Percentiles rank a stretch among this genome's conserved stretches.
Evolutionary conservation across 163 green algal species (phyloP).

Genomic region (Volvox carteri): DNA sequence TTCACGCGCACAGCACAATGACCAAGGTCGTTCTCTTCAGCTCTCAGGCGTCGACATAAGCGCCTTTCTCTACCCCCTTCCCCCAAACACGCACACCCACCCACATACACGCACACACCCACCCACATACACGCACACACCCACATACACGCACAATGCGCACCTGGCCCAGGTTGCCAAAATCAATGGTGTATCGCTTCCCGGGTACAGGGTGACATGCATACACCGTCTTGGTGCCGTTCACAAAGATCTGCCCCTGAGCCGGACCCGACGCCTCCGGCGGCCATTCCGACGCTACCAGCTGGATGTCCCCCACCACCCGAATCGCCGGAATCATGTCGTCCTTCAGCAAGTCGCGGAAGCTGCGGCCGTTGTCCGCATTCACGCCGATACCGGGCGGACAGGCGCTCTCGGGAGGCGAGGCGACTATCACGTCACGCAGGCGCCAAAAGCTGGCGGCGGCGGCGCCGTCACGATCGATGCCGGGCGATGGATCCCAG

Average conservation of each 20-base stretch:
- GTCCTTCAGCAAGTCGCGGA: conserved; percentile 46
- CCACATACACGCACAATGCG: too few species aligned
- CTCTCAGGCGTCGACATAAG: too few species aligned
- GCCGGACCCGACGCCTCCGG: conserved; percentile 7
- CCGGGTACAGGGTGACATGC: conserved; percentile 52
- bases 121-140: too few species aligned
- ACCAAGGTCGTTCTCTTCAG: too few species aligned
- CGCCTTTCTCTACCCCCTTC: too few species aligned
- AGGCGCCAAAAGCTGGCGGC: conserved; percentile 25
- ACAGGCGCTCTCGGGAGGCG: too few species aligned
- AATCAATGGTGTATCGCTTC: conserved; percentile 38
- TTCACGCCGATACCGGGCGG: too few species aligned
- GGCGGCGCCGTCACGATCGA: background rate
- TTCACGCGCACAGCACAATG: too few species aligned
- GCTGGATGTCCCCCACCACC: conserved; percentile 18
- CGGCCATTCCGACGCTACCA: conserved; percentile 31
- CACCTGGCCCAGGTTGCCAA: conserved; percentile 50
- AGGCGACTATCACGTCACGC: background rate
- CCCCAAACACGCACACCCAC: too few species aligned
- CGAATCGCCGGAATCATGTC: background rate
- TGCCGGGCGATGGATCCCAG: background rate
- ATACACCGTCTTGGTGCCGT: conserved; percentile 28
- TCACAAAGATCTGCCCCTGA: conserved; percentile 25
- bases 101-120: too few species aligned
- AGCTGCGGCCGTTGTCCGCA: background rate